Percentiles rank a stretch among this genome's conserved stretches.
These are phyloP conservation scores for Boletus patriciae DNA, from an alignment of 768 basidiomycete species.

Conservation along the genomic window DNA sequence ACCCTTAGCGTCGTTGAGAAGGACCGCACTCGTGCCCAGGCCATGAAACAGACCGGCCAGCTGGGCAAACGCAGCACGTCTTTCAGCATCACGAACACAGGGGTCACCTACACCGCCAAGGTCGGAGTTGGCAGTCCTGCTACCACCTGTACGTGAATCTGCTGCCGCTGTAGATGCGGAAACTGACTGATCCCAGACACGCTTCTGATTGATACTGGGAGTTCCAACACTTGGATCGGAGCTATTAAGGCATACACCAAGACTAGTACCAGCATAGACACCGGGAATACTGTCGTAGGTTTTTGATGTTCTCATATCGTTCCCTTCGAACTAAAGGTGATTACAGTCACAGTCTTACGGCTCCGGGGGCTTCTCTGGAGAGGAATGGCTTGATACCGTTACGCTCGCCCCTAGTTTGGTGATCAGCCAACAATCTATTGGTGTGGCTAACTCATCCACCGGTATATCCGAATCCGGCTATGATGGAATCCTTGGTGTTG, in stretches of 20 bases:
- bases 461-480: conserved; percentile 29
- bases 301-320: neutral
- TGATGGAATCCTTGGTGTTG: conserved; percentile 41
- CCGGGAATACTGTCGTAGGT: conserved; percentile 24
- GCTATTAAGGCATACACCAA: conserved; percentile 9
- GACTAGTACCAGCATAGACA: conserved; percentile 13
- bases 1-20: conserved; percentile 9
- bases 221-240: conserved; percentile 23
- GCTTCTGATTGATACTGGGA: conserved; percentile 33
- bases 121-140: conserved; percentile 30
- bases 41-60: conserved; percentile 1
- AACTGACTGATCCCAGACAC: conserved; percentile 18
- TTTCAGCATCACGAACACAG: conserved; percentile 19
- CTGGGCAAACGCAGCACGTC: conserved; percentile 8
- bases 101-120: conserved; percentile 27
- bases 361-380: conserved; percentile 8
- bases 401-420: neutral
- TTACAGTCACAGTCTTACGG: conserved; percentile 5
- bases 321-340: neutral
- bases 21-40: conserved; percentile 23
- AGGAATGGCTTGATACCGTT: conserved; percentile 16
- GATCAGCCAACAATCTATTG: conserved; percentile 33
- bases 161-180: neutral
- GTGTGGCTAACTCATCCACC: conserved; percentile 28
- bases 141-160: conserved; percentile 23